These are phyloP conservation scores for Gryganskiella cystojenkinii DNA, from an alignment of 192 early-diverging fungal species.

Conservation along the genomic window DNA sequence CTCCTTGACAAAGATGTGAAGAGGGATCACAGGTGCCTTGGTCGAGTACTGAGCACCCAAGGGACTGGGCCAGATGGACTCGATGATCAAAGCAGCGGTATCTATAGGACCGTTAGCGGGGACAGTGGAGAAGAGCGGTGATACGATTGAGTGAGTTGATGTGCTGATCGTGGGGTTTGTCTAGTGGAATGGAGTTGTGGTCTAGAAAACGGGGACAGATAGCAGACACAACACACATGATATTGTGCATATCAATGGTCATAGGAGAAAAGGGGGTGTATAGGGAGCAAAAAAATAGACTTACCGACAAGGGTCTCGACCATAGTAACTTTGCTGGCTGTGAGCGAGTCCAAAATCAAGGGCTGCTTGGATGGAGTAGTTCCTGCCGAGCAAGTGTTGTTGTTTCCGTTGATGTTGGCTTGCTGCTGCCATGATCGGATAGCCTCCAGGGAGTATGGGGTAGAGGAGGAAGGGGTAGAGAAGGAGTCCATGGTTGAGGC, in stretches of 20 bases:
- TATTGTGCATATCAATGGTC: no score
- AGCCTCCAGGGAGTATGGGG: slow-evolving; percentile 30
- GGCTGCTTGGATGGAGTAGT: slow-evolving; percentile 37
- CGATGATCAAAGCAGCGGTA: slow-evolving; percentile 73
- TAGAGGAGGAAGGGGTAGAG: slow-evolving; percentile 39
- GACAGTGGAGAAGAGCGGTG: neutral
- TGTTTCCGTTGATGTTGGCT: neutral
- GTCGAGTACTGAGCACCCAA: slow-evolving; percentile 42
- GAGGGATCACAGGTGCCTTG: slow-evolving; percentile 59
- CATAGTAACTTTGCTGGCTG: slow-evolving; percentile 35
- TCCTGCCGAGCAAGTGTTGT: neutral
- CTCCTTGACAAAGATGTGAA: slow-evolving; percentile 71
- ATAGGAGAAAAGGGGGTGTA: no score
- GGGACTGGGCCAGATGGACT: slow-evolving; percentile 63
- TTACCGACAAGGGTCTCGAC: slow-evolving; percentile 52
- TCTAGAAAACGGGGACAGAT: no score
- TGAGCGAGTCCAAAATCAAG: slow-evolving; percentile 36
- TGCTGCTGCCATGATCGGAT: slow-evolving; percentile 36
- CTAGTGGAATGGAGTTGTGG: no score
- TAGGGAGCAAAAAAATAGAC: neutral
- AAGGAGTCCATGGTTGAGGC: slow-evolving; percentile 29
- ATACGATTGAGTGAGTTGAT: neutral
- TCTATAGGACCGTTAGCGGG: slow-evolving; percentile 31
- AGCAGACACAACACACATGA: no score
- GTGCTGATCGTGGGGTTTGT: neutral